phyloP scores from a whole-genome alignment of 2,329 filamentous ascomycete genomes.

The Colletotrichum liriopes region DNA sequence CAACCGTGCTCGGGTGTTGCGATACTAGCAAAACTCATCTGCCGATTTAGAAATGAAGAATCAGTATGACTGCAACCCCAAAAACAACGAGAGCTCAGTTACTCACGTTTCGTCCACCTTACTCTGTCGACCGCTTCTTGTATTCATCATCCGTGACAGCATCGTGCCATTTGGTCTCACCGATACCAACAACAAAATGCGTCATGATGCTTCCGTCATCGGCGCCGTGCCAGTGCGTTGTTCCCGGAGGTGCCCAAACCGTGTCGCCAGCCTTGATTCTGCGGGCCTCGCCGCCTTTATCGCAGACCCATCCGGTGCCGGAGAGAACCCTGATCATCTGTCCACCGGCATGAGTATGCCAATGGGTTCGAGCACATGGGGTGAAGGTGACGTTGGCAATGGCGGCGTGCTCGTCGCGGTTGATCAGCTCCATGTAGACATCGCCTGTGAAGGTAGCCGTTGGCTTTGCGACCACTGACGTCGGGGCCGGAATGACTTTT shows the following conservation, averaged over 20 bases:
- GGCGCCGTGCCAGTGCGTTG: conserved; percentile 62
- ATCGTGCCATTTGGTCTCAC: conserved; percentile 55
- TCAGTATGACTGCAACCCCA: not conserved
- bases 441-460: conserved; percentile 24
- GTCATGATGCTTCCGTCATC: conserved; percentile 57
- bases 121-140: conserved; percentile 14
- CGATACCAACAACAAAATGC: conserved; percentile 56
- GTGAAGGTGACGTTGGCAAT: conserved; percentile 57
- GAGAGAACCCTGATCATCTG: conserved; percentile 59
- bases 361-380: conserved; percentile 60
- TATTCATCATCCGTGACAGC: conserved; percentile 57
- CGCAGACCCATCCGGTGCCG: conserved; percentile 60
- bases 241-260: conserved; percentile 57
- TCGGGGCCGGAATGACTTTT: not conserved
- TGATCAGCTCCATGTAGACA: conserved; percentile 17
- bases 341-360: conserved; percentile 62
- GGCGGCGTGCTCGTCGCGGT: conserved; percentile 9
- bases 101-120: not conserved
- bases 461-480: conserved; percentile 4
- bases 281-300: conserved; percentile 55
- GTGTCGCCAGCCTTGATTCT: conserved; percentile 58
- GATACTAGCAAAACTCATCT: too few species aligned
- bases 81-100: not conserved
- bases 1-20: too few species aligned
- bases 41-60: not conserved